Percentiles rank a stretch among this genome's conserved stretches.
phyloP scores from a whole-genome alignment of 768 basidiomycete species.

The Pleurotus djamor region DNA sequence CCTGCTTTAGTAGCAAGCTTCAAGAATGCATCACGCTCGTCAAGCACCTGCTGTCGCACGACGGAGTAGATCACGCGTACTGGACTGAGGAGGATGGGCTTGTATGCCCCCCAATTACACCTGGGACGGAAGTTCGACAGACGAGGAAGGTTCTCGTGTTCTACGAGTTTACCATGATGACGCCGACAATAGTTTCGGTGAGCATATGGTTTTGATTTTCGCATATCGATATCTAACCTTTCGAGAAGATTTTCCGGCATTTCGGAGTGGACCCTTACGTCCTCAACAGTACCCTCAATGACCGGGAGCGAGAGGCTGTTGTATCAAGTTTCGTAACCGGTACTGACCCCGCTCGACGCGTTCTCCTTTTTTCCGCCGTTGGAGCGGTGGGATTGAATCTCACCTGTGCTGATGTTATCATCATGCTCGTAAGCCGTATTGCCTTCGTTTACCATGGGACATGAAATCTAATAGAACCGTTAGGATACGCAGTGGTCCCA shows the following conservation, averaged over 20 bases:
- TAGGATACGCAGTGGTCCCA: constrained; percentile 7
- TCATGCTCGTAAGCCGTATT: too few species aligned
- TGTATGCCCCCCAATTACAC: neutral
- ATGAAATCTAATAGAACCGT: too few species aligned
- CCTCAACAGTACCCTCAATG: neutral
- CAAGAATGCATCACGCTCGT: neutral
- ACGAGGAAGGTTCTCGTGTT: constrained; percentile 5
- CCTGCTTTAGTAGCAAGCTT: neutral
- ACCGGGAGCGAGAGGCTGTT: neutral
- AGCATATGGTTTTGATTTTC: too few species aligned
- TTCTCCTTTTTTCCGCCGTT: constrained; percentile 6
- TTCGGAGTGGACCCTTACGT: neutral
- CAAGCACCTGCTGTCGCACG: neutral
- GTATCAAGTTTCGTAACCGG: neutral
- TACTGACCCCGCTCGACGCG: neutral
- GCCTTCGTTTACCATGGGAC: too few species aligned
- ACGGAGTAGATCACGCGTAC: neutral
- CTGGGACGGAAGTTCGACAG: neutral
- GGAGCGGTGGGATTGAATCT: neutral
- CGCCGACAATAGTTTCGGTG: constrained; percentile 5
- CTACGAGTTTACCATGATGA: constrained; percentile 12
- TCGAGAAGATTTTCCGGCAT: too few species aligned
- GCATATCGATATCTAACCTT: too few species aligned
- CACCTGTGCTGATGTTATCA: neutral
- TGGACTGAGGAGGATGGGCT: neutral